These are phyloP conservation scores for Scopulariopsis brevicaulis DNA, from an alignment of 2,329 filamentous ascomycete species.

Conservation along the genomic window DNA sequence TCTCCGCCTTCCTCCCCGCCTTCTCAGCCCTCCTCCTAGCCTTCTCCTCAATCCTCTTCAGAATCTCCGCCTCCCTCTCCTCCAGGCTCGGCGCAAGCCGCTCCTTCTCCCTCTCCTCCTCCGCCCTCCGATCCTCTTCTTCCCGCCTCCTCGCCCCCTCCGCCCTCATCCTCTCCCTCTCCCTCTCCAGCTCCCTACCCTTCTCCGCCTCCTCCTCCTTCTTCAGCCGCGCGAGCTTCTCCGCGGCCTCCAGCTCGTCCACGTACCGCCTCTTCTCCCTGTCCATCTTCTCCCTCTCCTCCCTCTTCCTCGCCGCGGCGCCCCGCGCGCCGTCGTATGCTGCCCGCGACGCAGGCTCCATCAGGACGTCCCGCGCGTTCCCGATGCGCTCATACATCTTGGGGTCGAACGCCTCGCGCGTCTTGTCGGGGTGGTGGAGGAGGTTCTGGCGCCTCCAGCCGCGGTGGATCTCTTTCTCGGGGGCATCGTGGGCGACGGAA, in stretches of 20 bases:
- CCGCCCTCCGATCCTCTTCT: slow-evolving; percentile 17
- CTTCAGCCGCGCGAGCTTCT: slow-evolving; percentile 52
- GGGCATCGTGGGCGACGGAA: slow-evolving; percentile 50
- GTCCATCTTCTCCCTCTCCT: slow-evolving; percentile 63
- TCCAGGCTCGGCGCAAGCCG: slow-evolving; percentile 20
- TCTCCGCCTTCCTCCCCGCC: slow-evolving; percentile 17
- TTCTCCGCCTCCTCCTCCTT: slow-evolving; percentile 33
- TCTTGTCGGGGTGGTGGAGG: slow-evolving; percentile 93
- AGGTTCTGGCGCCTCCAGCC: slow-evolving; percentile 78
- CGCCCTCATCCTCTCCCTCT: slow-evolving; percentile 18
- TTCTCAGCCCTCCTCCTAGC: slow-evolving; percentile 22
- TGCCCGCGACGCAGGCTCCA: slow-evolving; percentile 56
- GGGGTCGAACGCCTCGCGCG: slow-evolving; percentile 61
- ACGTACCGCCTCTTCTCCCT: slow-evolving; percentile 64
- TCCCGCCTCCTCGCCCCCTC: slow-evolving; percentile 19
- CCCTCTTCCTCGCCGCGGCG: slow-evolving; percentile 56
- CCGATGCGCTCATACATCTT: slow-evolving; percentile 78
- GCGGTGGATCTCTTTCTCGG: slow-evolving; percentile 64
- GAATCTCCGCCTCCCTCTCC: slow-evolving; percentile 12
- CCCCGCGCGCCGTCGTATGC: slow-evolving; percentile 70
- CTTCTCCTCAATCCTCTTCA: slow-evolving; percentile 25
- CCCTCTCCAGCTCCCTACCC: slow-evolving; percentile 23
- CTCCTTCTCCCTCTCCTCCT: slow-evolving; percentile 13
- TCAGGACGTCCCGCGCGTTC: slow-evolving; percentile 76
- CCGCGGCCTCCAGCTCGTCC: slow-evolving; percentile 74